Evolutionary conservation across 2,329 filamentous ascomycete genomes (phyloP).

Genomic region (Orbilia blumenaviensis): DNA sequence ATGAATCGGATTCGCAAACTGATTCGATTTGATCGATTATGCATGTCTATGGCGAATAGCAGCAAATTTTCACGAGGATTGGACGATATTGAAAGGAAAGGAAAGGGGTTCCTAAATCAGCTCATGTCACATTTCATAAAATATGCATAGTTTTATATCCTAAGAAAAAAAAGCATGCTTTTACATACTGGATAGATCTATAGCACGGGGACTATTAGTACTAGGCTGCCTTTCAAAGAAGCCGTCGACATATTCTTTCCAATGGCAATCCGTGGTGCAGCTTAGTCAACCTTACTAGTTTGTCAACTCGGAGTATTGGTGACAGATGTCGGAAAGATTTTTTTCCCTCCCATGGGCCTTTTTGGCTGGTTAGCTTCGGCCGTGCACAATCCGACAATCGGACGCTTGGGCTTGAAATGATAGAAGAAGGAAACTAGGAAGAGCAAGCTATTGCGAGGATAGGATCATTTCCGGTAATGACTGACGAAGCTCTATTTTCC

Average conservation of each 20-base stretch:
- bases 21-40: slow-evolving; percentile 1
- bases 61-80: background rate
- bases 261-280: background rate
- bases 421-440: background rate
- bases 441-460: slow-evolving; percentile 24
- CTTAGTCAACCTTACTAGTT: slow-evolving; percentile 4
- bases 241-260: background rate
- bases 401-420: slow-evolving; percentile 2
- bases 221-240: slow-evolving; percentile 1
- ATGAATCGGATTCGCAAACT: background rate
- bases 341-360: background rate
- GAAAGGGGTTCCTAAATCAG: background rate
- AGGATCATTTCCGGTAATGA: slow-evolving; percentile 4
- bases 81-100: background rate
- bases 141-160: background rate
- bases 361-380: slow-evolving; percentile 1
- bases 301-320: background rate
- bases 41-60: slow-evolving; percentile 9
- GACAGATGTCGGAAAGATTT: slow-evolving; percentile 24
- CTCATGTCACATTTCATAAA: background rate
- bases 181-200: too few relatives aligned
- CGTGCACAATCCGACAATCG: slow-evolving; percentile 15
- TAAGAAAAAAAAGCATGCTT: background rate
- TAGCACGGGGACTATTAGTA: background rate
- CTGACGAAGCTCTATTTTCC: background rate